A percentile compares a stretch with the other conserved stretches of the same genome.
These are phyloP conservation scores for Penicillium italicum DNA, from an alignment of 2,329 filamentous ascomycete species.

Conservation along the genomic window DNA sequence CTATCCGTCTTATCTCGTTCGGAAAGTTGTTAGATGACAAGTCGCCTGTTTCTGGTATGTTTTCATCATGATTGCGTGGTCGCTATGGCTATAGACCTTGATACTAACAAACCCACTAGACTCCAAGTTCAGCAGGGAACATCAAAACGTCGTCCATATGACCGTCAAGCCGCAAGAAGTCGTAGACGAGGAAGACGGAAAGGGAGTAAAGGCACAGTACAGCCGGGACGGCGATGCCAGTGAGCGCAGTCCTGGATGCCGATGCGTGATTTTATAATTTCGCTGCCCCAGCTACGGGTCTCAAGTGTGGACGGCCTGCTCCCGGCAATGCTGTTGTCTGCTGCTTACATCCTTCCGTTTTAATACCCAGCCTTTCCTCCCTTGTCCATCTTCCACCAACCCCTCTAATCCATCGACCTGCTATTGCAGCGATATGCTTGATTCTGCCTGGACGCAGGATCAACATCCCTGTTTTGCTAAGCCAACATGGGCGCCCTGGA, in stretches of 20 bases:
- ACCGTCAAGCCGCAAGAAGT: conserved; percentile 81
- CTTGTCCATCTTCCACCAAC: background rate
- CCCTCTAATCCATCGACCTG: background rate
- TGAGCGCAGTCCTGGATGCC: conserved; percentile 58
- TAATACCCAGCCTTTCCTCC: background rate
- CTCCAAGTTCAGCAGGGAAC: conserved; percentile 70
- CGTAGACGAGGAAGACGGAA: conserved; percentile 74
- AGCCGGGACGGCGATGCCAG: conserved; percentile 52
- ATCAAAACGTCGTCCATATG: conserved; percentile 89
- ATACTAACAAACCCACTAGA: conserved; percentile 50
- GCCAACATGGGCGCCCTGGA: conserved; percentile 15
- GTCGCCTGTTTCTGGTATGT: conserved; percentile 73
- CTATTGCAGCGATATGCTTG: conserved; percentile 5
- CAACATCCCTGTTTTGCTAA: background rate
- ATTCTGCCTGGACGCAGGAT: conserved; percentile 19
- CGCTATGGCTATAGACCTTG: background rate
- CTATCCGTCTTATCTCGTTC: conserved; percentile 87
- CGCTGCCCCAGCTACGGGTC: background rate
- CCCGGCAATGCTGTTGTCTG: background rate
- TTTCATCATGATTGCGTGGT: background rate
- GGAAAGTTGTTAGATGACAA: conserved; percentile 90
- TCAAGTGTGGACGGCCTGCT: background rate
- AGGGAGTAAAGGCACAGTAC: conserved; percentile 56
- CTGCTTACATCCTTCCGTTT: background rate
- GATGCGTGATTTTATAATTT: conserved; percentile 59